Conservation (phyloP, 345 rosid genomes). For the Kernera saxatilis region DNA sequence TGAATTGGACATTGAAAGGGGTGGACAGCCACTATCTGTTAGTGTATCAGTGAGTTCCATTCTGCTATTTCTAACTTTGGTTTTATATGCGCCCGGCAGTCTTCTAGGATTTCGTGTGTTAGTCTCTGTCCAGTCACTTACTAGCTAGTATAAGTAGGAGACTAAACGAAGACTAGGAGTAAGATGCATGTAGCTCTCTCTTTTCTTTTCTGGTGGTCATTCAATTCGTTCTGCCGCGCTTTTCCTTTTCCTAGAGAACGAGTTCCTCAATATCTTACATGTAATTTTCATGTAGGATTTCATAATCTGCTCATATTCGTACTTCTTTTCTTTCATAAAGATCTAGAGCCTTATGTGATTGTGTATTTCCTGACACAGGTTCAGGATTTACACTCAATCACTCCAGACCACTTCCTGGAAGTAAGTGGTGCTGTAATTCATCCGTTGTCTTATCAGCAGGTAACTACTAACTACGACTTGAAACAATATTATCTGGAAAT, state of each 20-base stretch:
- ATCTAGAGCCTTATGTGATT: constrained; percentile 4
- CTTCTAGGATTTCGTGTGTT: constrained; percentile 5
- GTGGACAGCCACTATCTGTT: constrained; percentile 58
- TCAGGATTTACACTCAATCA: constrained; percentile 86
- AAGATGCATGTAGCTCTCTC: not conserved
- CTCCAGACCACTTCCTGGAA: constrained; percentile 87
- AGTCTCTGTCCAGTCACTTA: not conserved
- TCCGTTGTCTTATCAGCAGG: constrained; percentile 96
- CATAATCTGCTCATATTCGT: not conserved
- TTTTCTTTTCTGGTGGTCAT: not conserved
- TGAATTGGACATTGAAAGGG: constrained; percentile 83
- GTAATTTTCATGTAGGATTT: not conserved
- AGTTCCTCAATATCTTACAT: not conserved
- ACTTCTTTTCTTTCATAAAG: not conserved
- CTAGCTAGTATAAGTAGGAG: not conserved
- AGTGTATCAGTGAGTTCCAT: constrained; percentile 59
- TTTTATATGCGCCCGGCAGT: not conserved
- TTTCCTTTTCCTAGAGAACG: not conserved
- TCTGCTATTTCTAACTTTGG: constrained; percentile 6
- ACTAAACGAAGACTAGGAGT: not conserved
- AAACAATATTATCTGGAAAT: not conserved
- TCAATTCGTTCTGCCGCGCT: not conserved
- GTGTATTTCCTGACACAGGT: constrained; percentile 48
- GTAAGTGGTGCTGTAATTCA: constrained; percentile 93
- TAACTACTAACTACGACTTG: constrained; percentile 29